Evolutionary conservation across 352 stramenopile genomes (phyloP), one percentile per base, ranked within the genome.

Genomic region (Phytophthora fragariaefolia): DNA sequence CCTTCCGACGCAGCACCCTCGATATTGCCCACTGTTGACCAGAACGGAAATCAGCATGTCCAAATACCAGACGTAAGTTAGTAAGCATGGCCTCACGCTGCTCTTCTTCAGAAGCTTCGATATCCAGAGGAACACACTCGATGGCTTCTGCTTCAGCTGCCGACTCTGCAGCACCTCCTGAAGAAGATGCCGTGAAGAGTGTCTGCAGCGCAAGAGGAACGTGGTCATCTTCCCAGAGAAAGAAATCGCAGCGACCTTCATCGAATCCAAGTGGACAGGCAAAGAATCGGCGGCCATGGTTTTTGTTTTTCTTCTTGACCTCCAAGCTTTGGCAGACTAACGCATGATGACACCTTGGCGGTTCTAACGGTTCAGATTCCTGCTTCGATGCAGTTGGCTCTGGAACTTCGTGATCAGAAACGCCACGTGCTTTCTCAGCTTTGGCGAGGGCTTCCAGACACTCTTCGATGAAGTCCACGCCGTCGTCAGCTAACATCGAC

Each of bases 301-400:
- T 96, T 48, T 89, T 90, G 71, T 87, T 93, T 57, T 92, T 92
- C 72, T 95, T 95, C 66, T 93, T 93, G 6, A 95, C 87, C 13
- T 85, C 73, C 40, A 92, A 70, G 32, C 61, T 79, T n/a, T 80
- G 75, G 30, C 76, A 89, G 2, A 74, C 27, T 1, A 93, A 63
- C 15, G 79, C 84, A 48, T 95, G 87, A 26, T 92, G 77, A 51
- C 87, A 95, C 36, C 81, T 76, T 17, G 86, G 86, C 1, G 82
- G 72, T 3, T 71, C 61, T 2, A 79, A 46, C 2, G 47, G 58
- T 32, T 75, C 42, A 23, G 46, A 28, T 24, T 75, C 26, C 12
- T 63, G n/a, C 9, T 57, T 50, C 3, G 23, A 28, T 0, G 23
- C 57, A 15, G 18, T 40, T 22, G 53, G 2, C 9, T 63, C 28